Base-by-base conservation (phyloP, 2,329 filamentous ascomycete species). In the Pseudogymnoascus sp. region DNA sequence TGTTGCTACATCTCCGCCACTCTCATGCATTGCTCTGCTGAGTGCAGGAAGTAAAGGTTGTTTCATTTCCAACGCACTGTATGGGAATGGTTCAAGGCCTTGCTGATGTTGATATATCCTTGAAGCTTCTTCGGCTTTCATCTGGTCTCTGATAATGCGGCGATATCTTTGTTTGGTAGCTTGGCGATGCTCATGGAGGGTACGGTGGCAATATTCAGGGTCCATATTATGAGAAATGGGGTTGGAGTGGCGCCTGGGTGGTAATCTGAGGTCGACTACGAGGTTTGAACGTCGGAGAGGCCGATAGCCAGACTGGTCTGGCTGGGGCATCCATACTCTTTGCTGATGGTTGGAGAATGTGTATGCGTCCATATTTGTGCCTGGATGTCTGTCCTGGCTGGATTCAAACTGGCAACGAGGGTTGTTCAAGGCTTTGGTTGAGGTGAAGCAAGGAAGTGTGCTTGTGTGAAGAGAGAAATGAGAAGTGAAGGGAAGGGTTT, bases 401-500 rank as follows among this genome's bases (percentile, higher is more conserved):
- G 30, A 30, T n/a, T 14, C 14, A 30, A 15, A 15, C 22, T 4
- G 6, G 8, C 22, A 15, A 15, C 15, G 25, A 8, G 43, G 6
- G 43, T 2, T 11, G 22, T 30, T 15, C 14, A 15, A 50, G 20
- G 43, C 15, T 28, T 8, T 30, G 43, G 22, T 15, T 33, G 8
- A 30, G 43, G 22, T 30, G 22, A 30, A 50, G n/a, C 22, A 11
- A 50, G 22, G n/a, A 15, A 28, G 7, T 18, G 37, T 15, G 22
- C 4, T 59, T 33, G 41, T 41, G 38, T 63, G 60, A 62, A 62
- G 39, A 37, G 62, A 57, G 61, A 38, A 61, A 59, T 60, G 47
- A 58, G 38, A 62, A 57, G 63, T 59, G 60, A 61, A 63, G 15
- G 36, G 57, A 35, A 14, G 6, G 12, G 20, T 25, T 25, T 25